These are phyloP conservation scores for Phytopythium ostracodes DNA, from an alignment of 352 stramenopile species.

Conservation along the genomic window DNA sequence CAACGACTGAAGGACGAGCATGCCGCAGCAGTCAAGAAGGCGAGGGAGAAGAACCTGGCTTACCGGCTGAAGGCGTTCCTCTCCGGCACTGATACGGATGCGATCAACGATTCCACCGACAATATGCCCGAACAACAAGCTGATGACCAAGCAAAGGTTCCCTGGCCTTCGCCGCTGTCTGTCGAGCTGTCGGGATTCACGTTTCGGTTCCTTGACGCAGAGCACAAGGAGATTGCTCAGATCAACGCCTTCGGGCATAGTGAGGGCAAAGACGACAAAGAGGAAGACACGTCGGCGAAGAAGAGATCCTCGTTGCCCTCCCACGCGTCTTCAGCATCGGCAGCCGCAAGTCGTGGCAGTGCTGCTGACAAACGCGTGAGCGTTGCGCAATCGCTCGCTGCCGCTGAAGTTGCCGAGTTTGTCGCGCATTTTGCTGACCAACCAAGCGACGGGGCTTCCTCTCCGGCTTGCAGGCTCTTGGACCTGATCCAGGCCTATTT, in stretches of 20 bases:
- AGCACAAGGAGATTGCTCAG: slow-evolving; percentile 9
- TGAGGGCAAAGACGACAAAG: neutral
- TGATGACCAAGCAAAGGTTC: neutral
- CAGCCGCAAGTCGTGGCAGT: neutral
- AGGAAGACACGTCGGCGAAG: neutral
- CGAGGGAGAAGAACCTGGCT: slow-evolving; percentile 52
- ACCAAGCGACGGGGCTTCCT: neutral
- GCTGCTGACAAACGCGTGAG: too few relatives aligned
- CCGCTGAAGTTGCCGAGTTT: slow-evolving; percentile 12
- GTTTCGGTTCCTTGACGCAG: slow-evolving; percentile 26
- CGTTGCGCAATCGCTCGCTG: neutral
- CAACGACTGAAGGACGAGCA: slow-evolving; percentile 67
- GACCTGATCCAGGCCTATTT: slow-evolving; percentile 34
- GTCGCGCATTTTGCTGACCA: slow-evolving; percentile 1
- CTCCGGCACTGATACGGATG: slow-evolving; percentile 5
- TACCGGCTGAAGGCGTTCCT: slow-evolving; percentile 51
- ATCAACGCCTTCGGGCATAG: slow-evolving; percentile 16
- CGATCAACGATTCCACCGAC: slow-evolving; percentile 2
- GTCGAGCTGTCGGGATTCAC: slow-evolving; percentile 23
- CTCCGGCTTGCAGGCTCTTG: slow-evolving; percentile 8
- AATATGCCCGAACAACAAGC: slow-evolving; percentile 8
- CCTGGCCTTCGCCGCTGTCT: slow-evolving; percentile 23
- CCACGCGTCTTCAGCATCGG: neutral
- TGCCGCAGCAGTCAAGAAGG: slow-evolving; percentile 52
- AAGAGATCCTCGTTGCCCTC: neutral